phyloP scores from a whole-genome alignment of 805 yeast genomes.

The Lachancea meyersii region DNA sequence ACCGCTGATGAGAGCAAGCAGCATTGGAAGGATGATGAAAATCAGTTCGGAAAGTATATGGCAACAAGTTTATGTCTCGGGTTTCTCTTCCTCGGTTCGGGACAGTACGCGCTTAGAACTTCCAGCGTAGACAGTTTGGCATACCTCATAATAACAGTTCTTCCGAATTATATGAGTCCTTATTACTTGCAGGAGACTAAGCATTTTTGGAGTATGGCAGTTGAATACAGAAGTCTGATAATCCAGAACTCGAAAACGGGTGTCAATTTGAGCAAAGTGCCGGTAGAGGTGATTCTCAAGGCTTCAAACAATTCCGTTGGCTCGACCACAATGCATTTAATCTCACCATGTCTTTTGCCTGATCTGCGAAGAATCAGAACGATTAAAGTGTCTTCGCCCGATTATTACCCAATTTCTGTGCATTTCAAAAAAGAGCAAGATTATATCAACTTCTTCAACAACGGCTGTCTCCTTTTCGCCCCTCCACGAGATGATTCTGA shows the following conservation, averaged over 20 bases:
- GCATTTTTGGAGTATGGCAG: slow-evolving; percentile 85
- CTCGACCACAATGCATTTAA: slow-evolving; percentile 17
- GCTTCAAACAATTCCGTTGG: background rate
- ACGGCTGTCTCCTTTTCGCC: slow-evolving; percentile 26
- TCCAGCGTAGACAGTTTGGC: slow-evolving; percentile 41
- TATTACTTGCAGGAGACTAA: slow-evolving; percentile 76
- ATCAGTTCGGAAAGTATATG: slow-evolving; percentile 65
- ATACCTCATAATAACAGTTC: slow-evolving; percentile 59
- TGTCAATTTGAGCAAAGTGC: slow-evolving; percentile 42
- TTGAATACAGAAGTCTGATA: slow-evolving; percentile 74
- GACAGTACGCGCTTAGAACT: slow-evolving; percentile 73
- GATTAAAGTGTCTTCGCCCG: slow-evolving; percentile 42
- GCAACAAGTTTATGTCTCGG: slow-evolving; percentile 81
- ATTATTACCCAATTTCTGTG: slow-evolving; percentile 47
- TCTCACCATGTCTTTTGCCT: slow-evolving; percentile 69
- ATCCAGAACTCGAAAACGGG: slow-evolving; percentile 62
- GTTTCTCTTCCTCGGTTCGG: slow-evolving; percentile 83
- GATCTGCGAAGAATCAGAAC: slow-evolving; percentile 43
- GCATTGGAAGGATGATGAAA: slow-evolving; percentile 19
- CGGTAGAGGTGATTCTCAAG: slow-evolving; percentile 34
- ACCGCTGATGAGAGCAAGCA: slow-evolving; percentile 1
- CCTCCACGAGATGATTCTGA: slow-evolving; percentile 11
- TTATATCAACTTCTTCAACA: slow-evolving; percentile 22
- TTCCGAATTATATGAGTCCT: slow-evolving; percentile 43
- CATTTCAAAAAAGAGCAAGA: slow-evolving; percentile 30